A percentile compares a stretch with the other conserved stretches of the same genome.
Conservation (phyloP, 306 rosid species). For the Quercus variabilis region DNA sequence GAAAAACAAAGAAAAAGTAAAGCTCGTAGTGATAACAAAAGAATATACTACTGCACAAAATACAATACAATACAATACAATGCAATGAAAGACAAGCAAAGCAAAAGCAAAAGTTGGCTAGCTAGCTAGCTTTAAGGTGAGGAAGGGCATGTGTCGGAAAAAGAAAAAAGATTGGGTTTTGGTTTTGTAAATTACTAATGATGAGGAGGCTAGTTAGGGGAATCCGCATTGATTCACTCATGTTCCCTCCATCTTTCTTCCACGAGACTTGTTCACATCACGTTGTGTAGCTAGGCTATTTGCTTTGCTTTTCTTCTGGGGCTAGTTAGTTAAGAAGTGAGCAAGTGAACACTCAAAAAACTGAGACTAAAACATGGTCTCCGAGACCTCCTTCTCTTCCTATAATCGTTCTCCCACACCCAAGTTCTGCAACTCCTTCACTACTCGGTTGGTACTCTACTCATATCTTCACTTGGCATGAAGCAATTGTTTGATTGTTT, state of each 20-base stretch:
- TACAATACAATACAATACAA: neutral
- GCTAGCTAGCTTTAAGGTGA: neutral
- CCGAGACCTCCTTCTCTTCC: constrained; percentile 52
- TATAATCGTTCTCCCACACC: constrained; percentile 57
- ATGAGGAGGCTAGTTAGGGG: neutral
- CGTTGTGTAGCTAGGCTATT: no score
- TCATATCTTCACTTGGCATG: neutral
- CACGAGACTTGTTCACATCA: neutral
- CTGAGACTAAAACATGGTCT: constrained; percentile 40
- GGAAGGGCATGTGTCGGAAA: neutral
- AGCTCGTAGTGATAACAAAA: no score
- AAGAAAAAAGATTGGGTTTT: neutral
- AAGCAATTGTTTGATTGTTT: neutral
- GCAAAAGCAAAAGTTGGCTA: constrained; percentile 14
- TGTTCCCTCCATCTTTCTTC: constrained; percentile 4
- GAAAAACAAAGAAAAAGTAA: no score
- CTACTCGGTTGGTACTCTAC: constrained; percentile 53
- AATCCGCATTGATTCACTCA: neutral
- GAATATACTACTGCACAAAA: neutral
- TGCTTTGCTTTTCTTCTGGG: neutral
- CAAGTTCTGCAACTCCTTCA: constrained; percentile 68
- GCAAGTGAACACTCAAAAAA: no score
- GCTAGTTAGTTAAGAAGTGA: neutral
- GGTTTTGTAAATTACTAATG: neutral
- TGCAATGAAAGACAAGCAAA: neutral